A percentile compares a stretch with the other conserved stretches of the same genome.
Conservation (phyloP, 352 stramenopile genomes). For the Globisporangium ultimum region DNA sequence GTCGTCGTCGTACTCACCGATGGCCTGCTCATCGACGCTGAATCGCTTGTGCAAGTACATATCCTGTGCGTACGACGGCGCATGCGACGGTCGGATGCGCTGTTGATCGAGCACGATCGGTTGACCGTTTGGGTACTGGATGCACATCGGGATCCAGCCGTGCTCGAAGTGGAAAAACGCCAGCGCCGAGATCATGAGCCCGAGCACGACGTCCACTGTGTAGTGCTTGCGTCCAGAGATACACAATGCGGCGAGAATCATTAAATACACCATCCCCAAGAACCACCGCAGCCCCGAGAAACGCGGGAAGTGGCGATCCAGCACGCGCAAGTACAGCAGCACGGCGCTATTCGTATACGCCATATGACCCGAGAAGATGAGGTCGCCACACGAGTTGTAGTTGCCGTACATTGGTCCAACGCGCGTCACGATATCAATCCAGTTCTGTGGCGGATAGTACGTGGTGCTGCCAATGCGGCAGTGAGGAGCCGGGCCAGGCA, state of each 20-base stretch:
- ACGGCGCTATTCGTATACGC: conserved; percentile 67
- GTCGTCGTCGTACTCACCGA: conserved; percentile 38
- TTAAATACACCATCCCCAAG: conserved; percentile 48
- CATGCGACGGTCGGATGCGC: conserved; percentile 7
- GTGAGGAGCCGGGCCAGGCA: conserved; percentile 67
- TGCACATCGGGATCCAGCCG: conserved; percentile 56
- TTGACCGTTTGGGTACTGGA: conserved; percentile 23
- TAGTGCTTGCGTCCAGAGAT: conserved; percentile 75
- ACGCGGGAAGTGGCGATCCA: conserved; percentile 50
- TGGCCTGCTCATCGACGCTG: conserved; percentile 47
- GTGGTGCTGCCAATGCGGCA: conserved; percentile 43
- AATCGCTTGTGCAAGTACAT: conserved; percentile 39
- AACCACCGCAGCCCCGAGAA: conserved; percentile 53
- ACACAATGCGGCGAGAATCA: conserved; percentile 46
- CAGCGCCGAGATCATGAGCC: conserved; percentile 55
- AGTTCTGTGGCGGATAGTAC: conserved; percentile 59
- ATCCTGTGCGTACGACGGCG: conserved; percentile 11
- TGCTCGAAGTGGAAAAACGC: conserved; percentile 83
- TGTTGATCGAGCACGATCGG: conserved; percentile 19
- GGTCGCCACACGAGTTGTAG: conserved; percentile 74
- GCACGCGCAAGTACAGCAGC: conserved; percentile 58
- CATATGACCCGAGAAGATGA: conserved; percentile 79
- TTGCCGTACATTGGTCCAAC: conserved; percentile 72
- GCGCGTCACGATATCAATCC: conserved; percentile 72
- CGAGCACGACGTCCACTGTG: conserved; percentile 74